phyloP scores from a whole-genome alignment of 2,329 filamentous ascomycete genomes.

The Periconia macrospinosa region DNA sequence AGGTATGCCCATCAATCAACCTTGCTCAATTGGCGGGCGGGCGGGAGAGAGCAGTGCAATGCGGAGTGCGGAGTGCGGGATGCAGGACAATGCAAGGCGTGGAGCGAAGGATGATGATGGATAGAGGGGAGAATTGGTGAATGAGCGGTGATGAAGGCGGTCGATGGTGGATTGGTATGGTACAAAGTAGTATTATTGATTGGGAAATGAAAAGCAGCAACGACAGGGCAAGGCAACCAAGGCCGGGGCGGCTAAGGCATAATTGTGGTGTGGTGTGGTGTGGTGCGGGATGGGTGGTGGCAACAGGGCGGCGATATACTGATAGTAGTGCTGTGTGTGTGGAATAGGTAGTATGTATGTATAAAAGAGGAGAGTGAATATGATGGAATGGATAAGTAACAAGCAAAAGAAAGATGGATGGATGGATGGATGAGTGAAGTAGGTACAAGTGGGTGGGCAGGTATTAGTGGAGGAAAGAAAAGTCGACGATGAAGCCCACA shows the following conservation, averaged over 20 bases:
- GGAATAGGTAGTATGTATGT: too few relatives aligned
- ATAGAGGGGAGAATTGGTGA: background rate
- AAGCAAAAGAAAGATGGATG: background rate
- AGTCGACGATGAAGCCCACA: background rate
- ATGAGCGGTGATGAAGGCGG: background rate
- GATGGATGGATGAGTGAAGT: background rate
- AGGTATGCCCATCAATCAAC: too few relatives aligned
- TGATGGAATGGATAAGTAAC: background rate
- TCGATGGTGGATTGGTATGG: background rate
- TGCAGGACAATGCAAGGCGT: background rate
- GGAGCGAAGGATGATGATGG: background rate
- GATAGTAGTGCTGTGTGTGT: background rate
- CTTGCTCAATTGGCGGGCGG: too few relatives aligned
- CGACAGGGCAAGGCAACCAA: constrained; percentile 1
- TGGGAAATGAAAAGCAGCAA: background rate
- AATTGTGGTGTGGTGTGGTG: constrained; percentile 14
- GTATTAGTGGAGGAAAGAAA: background rate
- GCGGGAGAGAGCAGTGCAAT: background rate
- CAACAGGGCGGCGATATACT: too few relatives aligned
- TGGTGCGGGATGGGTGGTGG: too few relatives aligned
- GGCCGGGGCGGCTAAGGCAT: constrained; percentile 30
- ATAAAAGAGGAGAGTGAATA: background rate
- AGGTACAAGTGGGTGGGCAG: too few relatives aligned
- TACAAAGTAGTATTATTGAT: background rate
- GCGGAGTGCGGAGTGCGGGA: too few relatives aligned